Evolutionary conservation across 805 yeast genomes (phyloP).

Genomic region (Lachancea dasiensis): DNA sequence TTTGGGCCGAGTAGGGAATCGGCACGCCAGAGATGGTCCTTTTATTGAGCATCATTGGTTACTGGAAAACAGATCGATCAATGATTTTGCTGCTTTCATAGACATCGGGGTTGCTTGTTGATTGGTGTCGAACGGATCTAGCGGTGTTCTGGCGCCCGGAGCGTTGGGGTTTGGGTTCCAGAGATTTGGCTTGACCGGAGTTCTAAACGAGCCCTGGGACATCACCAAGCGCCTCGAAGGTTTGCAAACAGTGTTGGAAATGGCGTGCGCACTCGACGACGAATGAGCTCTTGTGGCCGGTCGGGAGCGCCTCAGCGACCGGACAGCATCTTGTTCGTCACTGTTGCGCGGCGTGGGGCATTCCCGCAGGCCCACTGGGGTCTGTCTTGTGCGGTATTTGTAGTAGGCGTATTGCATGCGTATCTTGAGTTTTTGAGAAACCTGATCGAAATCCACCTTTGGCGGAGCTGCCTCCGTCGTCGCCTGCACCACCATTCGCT

Average conservation of each 20-base stretch:
- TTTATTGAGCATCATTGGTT: slow-evolving; percentile 7
- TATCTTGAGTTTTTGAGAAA: slow-evolving; percentile 35
- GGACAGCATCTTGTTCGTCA: too few relatives aligned
- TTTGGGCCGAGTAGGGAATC: not conserved
- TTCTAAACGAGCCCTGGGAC: slow-evolving; percentile 7
- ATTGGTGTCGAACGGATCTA: not conserved
- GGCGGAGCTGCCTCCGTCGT: too few relatives aligned
- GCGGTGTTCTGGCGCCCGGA: not conserved
- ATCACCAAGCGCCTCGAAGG: slow-evolving; percentile 5
- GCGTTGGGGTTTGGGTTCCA: not conserved
- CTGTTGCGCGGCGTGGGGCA: not conserved
- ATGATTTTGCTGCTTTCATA: slow-evolving; percentile 33
- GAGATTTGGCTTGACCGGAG: slow-evolving; percentile 6
- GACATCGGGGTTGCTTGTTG: slow-evolving; percentile 32
- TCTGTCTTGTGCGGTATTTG: slow-evolving; percentile 46
- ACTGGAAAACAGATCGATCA: slow-evolving; percentile 30
- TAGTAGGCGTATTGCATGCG: slow-evolving; percentile 48
- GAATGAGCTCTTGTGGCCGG: too few relatives aligned
- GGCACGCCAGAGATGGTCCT: not conserved
- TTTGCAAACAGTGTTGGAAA: not conserved
- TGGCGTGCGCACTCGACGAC: too few relatives aligned
- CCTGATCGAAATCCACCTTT: slow-evolving; percentile 2
- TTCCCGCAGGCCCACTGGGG: slow-evolving; percentile 15
- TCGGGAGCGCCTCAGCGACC: too few relatives aligned
- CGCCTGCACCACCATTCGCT: too few relatives aligned